Evolutionary conservation across 2,329 filamentous ascomycete genomes (phyloP), one percentile per base, ranked within the genome.

Genomic region (Cytospora mali): DNA sequence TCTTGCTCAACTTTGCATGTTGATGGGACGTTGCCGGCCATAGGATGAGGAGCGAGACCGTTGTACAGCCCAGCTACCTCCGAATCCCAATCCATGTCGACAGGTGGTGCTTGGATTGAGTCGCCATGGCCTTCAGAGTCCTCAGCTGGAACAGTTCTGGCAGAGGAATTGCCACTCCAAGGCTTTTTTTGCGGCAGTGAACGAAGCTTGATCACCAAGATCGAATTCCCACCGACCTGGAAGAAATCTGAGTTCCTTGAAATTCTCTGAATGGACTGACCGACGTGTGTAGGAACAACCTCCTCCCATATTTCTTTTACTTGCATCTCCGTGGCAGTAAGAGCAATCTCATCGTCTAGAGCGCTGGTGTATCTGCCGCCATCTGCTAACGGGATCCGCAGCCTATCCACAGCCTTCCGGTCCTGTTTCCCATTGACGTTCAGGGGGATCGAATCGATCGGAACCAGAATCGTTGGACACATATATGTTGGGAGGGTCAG

Each of bases 111-210:
- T 16, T 28, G 66, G 79, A 68, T 11, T 65, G 61, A 1, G 64
- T 55, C 1, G 78, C 75, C 77, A 83, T 80, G 1, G 50, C 39
- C 0, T 68, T 67, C 1, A 83, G 69, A 0, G 75, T 78, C 62
- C 70, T 77, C 0, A 69, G 58, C 10, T 73, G 64, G 50, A 79
- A 74, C 1, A 83, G 68, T 0, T 77, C 67, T 1, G 68, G 18
- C 0, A 82, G 66, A 0, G 68, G 65, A 0, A 80, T 11, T 0
- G 49, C 53, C 6, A 74, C 68, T 0, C 67, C 60, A 52, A 81
- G 76, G 0, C 35, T 53, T 1, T 71, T n/a, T 55, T 2, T 67
- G 66, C 28, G 83, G 74, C 0, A 58, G 58, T 0, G 67, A 55
- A 46, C 77, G 75, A 0, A 84, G 71, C 9, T 71, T 66, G 6